Percentiles rank a stretch among this genome's conserved stretches.
phyloP scores from a whole-genome alignment of 1,284 basidiomycete species.

The Mycena citricolor region DNA sequence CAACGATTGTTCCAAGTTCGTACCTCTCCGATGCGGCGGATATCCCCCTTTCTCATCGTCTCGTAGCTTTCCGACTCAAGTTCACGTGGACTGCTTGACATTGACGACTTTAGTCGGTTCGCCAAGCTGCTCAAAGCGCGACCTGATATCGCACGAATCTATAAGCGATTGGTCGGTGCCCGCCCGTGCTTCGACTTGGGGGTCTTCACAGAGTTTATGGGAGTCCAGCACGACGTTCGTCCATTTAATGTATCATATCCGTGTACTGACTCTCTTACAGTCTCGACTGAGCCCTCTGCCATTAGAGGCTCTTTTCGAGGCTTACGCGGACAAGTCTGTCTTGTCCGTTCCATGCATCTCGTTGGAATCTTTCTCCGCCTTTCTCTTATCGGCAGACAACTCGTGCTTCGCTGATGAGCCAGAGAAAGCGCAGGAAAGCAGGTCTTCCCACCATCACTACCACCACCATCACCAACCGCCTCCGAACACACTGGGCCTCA shows the following conservation, averaged over 20 bases:
- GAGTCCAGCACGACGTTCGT: constrained; percentile 60
- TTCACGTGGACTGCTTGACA: constrained; percentile 72
- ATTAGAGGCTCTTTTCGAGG: constrained; percentile 54
- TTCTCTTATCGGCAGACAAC: constrained; percentile 59
- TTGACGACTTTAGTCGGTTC: constrained; percentile 80
- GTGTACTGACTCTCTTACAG: constrained; percentile 28
- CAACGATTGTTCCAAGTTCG: constrained; percentile 64
- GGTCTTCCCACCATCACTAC: not conserved
- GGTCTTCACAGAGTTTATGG: constrained; percentile 70
- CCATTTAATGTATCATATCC: not conserved
- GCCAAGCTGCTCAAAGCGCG: constrained; percentile 83
- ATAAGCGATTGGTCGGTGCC: constrained; percentile 46
- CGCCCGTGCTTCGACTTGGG: constrained; percentile 50
- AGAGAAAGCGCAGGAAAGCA: constrained; percentile 1
- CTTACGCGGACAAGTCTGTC: constrained; percentile 46
- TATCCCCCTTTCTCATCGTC: too few relatives aligned
- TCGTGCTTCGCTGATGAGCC: constrained; percentile 36
- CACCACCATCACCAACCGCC: constrained; percentile 5
- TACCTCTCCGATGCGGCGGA: too few relatives aligned
- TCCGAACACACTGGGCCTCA: too few relatives aligned
- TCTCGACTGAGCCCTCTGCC: too few relatives aligned
- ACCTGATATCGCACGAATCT: constrained; percentile 76
- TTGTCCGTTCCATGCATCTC: constrained; percentile 40
- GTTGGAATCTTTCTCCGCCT: constrained; percentile 68
- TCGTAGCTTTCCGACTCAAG: constrained; percentile 72